Conservation (phyloP, 2,329 filamentous ascomycete genomes). For the Ophiostoma tasmaniense region DNA sequence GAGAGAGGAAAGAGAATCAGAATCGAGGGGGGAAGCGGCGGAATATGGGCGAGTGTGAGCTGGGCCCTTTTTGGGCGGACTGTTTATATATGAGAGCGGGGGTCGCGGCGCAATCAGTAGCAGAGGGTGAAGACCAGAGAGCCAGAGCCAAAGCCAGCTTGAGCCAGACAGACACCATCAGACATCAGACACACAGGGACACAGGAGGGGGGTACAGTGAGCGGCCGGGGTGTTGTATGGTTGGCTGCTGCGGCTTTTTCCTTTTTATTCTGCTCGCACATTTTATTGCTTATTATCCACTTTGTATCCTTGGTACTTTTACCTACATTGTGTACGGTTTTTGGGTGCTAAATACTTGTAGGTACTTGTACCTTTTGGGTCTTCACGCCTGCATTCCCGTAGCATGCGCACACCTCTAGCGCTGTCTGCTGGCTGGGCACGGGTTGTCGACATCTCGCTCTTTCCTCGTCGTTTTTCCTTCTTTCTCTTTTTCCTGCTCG, state of each 20-base stretch:
- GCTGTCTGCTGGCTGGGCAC: slow-evolving; percentile 7
- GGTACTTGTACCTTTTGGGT: background rate
- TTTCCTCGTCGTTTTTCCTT: slow-evolving; percentile 6
- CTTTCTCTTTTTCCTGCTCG: slow-evolving; percentile 5
- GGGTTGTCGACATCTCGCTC: slow-evolving; percentile 5
- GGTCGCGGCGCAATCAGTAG: slow-evolving; percentile 49
- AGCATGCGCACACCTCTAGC: slow-evolving; percentile 6
- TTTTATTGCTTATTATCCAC: slow-evolving; percentile 6
- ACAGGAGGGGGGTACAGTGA: slow-evolving; percentile 7
- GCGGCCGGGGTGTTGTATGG: slow-evolving; percentile 2
- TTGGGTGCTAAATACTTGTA: background rate
- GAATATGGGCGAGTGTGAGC: slow-evolving; percentile 26
- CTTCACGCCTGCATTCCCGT: background rate
- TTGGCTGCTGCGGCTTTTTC: slow-evolving; percentile 8
- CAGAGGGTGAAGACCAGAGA: background rate
- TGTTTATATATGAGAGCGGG: slow-evolving; percentile 54
- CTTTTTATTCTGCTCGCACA: slow-evolving; percentile 1
- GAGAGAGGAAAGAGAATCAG: slow-evolving; percentile 30
- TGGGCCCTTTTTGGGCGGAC: slow-evolving; percentile 44
- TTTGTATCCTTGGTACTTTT: background rate
- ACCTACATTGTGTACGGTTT: background rate
- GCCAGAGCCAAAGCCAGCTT: background rate
- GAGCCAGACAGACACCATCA: background rate
- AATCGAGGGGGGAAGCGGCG: slow-evolving; percentile 32
- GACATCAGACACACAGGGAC: background rate